Conservation (phyloP, 805 yeast species). For the Priceomyces castillae region DNA sequence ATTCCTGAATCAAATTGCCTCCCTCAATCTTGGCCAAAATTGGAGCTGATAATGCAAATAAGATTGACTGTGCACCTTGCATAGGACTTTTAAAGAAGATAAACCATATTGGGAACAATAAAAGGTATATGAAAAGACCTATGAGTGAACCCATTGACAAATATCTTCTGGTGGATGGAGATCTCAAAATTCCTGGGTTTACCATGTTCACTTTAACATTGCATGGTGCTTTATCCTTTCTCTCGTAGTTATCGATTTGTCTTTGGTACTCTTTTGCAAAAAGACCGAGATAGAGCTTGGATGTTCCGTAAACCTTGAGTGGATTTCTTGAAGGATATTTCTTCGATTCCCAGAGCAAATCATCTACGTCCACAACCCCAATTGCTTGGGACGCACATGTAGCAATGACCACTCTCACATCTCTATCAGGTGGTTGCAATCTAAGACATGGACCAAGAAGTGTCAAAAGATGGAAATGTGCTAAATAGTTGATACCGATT, state of each 20-base stretch:
- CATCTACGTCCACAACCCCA: constrained; percentile 65
- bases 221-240: constrained; percentile 69
- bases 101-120: constrained; percentile 82
- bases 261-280: constrained; percentile 80
- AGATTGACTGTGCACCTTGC: constrained; percentile 77
- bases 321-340: constrained; percentile 63
- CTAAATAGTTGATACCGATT: constrained; percentile 76
- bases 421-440: constrained; percentile 92
- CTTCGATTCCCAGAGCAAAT: constrained; percentile 56
- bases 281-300: constrained; percentile 73
- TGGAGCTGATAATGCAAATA: constrained; percentile 72
- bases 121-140: constrained; percentile 57
- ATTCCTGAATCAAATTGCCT: constrained; percentile 72
- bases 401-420: constrained; percentile 77
- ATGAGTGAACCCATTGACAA: constrained; percentile 70
- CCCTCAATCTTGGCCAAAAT: constrained; percentile 60
- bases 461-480: constrained; percentile 77
- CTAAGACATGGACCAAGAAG: constrained; percentile 79
- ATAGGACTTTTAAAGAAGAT: constrained; percentile 68
- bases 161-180: constrained; percentile 79
- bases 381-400: constrained; percentile 76
- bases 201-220: constrained; percentile 71
- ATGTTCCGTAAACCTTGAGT: constrained; percentile 75
- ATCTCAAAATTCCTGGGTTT: constrained; percentile 91
- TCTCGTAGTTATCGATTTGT: constrained; percentile 52